These are phyloP conservation scores for Trichoderma aggressivum DNA, from an alignment of 2,329 filamentous ascomycete genomes.

Conservation along the genomic window DNA sequence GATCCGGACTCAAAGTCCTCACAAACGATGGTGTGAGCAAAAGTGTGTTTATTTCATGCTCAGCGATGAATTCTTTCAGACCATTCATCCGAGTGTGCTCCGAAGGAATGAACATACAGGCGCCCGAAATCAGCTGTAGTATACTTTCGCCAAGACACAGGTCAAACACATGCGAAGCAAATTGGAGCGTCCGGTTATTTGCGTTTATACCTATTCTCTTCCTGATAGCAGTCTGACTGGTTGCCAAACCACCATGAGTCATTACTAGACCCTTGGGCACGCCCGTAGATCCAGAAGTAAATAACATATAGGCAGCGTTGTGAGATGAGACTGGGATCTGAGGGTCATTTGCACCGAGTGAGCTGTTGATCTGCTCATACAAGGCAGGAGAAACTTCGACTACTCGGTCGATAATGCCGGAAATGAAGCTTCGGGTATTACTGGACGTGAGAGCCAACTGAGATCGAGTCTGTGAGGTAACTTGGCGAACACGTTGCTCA, in stretches of 20 bases:
- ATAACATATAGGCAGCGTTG: constrained; percentile 38
- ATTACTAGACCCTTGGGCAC: constrained; percentile 40
- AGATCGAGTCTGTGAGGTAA: not conserved
- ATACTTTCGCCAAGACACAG: constrained; percentile 17
- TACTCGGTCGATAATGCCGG: not conserved
- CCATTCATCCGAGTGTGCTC: constrained; percentile 16
- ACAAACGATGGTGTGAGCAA: constrained; percentile 13
- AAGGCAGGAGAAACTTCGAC: not conserved
- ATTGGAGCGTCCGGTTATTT: constrained; percentile 13
- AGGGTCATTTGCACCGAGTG: not conserved
- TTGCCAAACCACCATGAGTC: constrained; percentile 17
- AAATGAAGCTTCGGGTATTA: not conserved
- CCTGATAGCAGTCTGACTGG: not conserved
- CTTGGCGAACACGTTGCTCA: not conserved
- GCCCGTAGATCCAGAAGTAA: constrained; percentile 52
- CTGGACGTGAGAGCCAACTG: not conserved
- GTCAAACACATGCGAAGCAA: constrained; percentile 22
- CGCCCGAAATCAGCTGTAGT: constrained; percentile 13
- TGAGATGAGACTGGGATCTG: not conserved
- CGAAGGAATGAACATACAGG: constrained; percentile 24
- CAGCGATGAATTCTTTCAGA: constrained; percentile 11
- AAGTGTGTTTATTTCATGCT: not conserved
- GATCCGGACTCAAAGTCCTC: not conserved
- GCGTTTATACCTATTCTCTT: not conserved
- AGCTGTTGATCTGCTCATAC: not conserved